phyloP scores from a whole-genome alignment of 176 grass and related monocot species.

The Zea mays region Zm-B73-REFERENCE-NAM-5.0 NC_050104.1:105513501-105514000 shows the following conservation, averaged over 20 bases:
- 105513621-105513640: constrained; percentile 34
- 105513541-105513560: background rate
- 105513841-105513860: background rate
- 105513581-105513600: background rate
- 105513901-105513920: constrained; percentile 24
- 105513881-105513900: background rate
- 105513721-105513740: background rate
- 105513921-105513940: constrained; percentile 41
- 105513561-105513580: constrained; percentile 7
- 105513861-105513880: background rate
- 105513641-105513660: constrained; percentile 32
- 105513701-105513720: background rate
- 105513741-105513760: constrained; percentile 23
- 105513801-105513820: constrained; percentile 16
- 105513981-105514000: constrained; percentile 40
- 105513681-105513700: constrained; percentile 36
- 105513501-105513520: background rate
- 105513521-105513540: background rate
- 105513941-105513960: background rate
- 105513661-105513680: constrained; percentile 24
- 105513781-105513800: background rate
- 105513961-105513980: constrained; percentile 35
- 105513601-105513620: constrained; percentile 19
- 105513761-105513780: constrained; percentile 30
- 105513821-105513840: constrained; percentile 8